Conservation (phyloP, 2,329 filamentous ascomycete genomes). For the Ophiocordyceps camponoti-leonardi region DNA sequence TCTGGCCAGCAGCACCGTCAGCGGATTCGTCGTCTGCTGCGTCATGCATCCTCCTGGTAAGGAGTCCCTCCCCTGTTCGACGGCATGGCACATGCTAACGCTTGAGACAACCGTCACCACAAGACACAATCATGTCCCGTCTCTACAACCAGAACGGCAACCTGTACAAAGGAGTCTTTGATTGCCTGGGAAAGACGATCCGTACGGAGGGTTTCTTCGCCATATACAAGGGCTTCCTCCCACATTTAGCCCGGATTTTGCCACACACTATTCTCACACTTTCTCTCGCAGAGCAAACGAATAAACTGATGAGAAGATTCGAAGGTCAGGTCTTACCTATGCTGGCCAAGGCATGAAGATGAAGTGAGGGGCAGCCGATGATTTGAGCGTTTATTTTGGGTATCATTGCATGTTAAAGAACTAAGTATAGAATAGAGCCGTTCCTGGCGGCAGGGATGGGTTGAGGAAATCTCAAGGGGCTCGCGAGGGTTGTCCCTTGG, state of each 20-base stretch:
- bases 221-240: slow-evolving; percentile 95
- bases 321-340: slow-evolving; percentile 41
- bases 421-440: not conserved
- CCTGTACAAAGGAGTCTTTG: slow-evolving; percentile 83
- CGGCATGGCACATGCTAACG: not conserved
- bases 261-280: slow-evolving; percentile 92
- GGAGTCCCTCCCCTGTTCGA: slow-evolving; percentile 10
- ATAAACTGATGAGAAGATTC: slow-evolving; percentile 70
- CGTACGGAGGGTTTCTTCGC: slow-evolving; percentile 81
- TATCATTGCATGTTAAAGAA: not conserved
- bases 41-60: slow-evolving; percentile 92
- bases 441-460: not conserved
- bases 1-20: slow-evolving; percentile 71
- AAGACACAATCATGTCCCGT: slow-evolving; percentile 93
- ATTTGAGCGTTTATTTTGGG: not conserved
- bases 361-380: not conserved
- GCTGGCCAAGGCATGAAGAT: slow-evolving; percentile 10
- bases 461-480: not conserved
- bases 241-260: slow-evolving; percentile 82
- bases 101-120: not conserved
- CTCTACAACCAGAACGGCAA: slow-evolving; percentile 99
- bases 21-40: slow-evolving; percentile 90
- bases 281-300: slow-evolving; percentile 89
- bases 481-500: not conserved
- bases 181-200: slow-evolving; percentile 82